Conservation (phyloP, 1,284 basidiomycete genomes). For the Hemileia vastatrix region DNA sequence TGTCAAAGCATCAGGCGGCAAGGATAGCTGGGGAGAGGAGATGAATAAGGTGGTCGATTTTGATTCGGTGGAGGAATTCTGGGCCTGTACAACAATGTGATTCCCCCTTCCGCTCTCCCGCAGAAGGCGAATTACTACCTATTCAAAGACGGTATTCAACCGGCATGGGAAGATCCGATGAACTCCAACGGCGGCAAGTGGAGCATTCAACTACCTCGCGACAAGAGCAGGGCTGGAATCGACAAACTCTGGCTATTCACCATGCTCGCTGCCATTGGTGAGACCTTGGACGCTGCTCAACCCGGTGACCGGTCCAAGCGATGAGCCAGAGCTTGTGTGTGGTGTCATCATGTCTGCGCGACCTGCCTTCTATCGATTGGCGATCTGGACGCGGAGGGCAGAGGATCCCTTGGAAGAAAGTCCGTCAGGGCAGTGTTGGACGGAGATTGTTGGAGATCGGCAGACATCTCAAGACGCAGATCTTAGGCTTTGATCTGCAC, state of each 20-base stretch:
- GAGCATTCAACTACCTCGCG: constrained; percentile 92
- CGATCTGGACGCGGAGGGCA: constrained; percentile 77
- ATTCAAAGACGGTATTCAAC: constrained; percentile 97
- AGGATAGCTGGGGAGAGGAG: constrained; percentile 93
- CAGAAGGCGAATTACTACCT: constrained; percentile 97
- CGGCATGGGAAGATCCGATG: constrained; percentile 85
- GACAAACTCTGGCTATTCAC: constrained; percentile 98
- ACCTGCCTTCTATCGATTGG: constrained; percentile 89
- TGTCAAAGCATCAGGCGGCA: constrained; percentile 50
- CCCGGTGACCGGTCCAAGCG: too few relatives aligned
- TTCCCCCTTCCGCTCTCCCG: constrained; percentile 89
- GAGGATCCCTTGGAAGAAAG: constrained; percentile 52
- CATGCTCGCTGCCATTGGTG: constrained; percentile 92
- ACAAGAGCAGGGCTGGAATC: constrained; percentile 73
- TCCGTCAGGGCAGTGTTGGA: constrained; percentile 56
- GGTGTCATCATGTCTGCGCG: constrained; percentile 90
- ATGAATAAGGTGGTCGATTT: constrained; percentile 88
- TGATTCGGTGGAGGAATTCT: constrained; percentile 91
- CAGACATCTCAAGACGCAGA: constrained; percentile 78
- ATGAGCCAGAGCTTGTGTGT: too few relatives aligned
- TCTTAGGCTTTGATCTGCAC: constrained; percentile 59
- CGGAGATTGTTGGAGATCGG: constrained; percentile 65
- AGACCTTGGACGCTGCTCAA: constrained; percentile 97
- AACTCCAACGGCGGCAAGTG: constrained; percentile 97
- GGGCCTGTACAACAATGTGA: constrained; percentile 96